Evolutionary conservation across 2,329 filamentous ascomycete species (phyloP).

Genomic region (Venturia nashicola): DNA sequence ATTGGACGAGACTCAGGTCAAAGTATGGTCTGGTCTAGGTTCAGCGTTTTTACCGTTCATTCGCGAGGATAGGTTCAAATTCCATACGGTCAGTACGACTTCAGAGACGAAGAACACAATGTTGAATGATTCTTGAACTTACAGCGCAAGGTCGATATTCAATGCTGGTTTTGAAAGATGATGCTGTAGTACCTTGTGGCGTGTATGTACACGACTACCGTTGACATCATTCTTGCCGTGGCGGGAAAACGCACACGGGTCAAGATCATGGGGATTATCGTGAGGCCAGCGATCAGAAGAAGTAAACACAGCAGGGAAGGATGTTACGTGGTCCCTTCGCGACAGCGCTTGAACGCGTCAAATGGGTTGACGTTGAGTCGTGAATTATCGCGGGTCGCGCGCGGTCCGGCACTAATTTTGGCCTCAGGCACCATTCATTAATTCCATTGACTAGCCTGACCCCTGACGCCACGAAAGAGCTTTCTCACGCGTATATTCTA

Average conservation of each 20-base stretch:
- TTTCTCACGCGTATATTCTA: too few species aligned
- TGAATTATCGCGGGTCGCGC: too few species aligned
- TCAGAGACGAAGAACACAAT: constrained; percentile 6
- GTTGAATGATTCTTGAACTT: constrained; percentile 15
- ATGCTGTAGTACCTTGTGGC: constrained; percentile 20
- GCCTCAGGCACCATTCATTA: too few species aligned
- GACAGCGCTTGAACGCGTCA: too few species aligned
- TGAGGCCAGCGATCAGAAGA: background rate
- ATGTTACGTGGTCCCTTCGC: too few species aligned
- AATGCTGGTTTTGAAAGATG: constrained; percentile 17
- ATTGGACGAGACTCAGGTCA: too few species aligned
- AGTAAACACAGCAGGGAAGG: background rate
- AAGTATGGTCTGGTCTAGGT: too few species aligned
- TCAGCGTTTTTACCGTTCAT: too few species aligned
- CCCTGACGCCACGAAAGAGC: too few species aligned
- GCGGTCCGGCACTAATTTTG: too few species aligned
- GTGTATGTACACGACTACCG: constrained; percentile 23
- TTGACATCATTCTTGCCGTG: constrained; percentile 16
- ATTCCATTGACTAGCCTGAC: too few species aligned
- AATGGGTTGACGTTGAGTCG: too few species aligned
- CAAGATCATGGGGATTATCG: constrained; percentile 13
- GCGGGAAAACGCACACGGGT: constrained; percentile 13
- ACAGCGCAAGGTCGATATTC: constrained; percentile 25
- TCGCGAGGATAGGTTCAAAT: background rate
- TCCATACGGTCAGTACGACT: constrained; percentile 12